A percentile compares a stretch with the other conserved stretches of the same genome.
phyloP scores from a whole-genome alignment of 2,329 filamentous ascomycete genomes.

The Colletotrichum tropicale region DNA sequence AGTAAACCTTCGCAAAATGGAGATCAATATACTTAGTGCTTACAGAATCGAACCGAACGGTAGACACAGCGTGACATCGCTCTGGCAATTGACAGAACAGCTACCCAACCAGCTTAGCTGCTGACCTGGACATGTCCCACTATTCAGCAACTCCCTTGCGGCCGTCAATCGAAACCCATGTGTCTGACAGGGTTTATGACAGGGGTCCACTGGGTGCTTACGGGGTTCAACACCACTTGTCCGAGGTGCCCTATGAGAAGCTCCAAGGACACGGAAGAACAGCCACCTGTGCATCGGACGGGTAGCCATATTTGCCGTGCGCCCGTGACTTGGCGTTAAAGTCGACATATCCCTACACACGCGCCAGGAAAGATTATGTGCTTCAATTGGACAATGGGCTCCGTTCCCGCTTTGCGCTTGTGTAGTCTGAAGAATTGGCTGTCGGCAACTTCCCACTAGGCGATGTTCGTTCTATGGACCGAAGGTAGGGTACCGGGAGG shows the following conservation, averaged over 20 bases:
- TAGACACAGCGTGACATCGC: background rate
- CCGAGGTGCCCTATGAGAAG: background rate
- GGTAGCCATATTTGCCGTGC: background rate
- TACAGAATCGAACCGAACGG: background rate
- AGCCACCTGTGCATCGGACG: background rate
- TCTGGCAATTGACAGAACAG: background rate
- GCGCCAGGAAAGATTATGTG: background rate
- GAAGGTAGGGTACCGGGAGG: background rate
- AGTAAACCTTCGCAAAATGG: background rate
- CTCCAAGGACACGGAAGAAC: background rate
- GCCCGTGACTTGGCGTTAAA: background rate
- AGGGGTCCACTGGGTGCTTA: background rate
- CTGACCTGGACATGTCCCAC: background rate
- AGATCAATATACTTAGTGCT: background rate
- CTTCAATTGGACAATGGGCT: background rate
- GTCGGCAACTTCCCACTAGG: background rate
- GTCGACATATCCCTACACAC: background rate
- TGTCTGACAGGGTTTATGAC: background rate
- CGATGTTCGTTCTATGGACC: background rate
- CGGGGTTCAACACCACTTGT: background rate
- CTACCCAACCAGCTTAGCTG: background rate
- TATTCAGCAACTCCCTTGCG: background rate
- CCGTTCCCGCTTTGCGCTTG: background rate
- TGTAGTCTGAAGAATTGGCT: background rate
- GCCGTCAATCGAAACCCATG: background rate